phyloP scores from a whole-genome alignment of 495 filamentous ascomycete species.

The Penicillium alfredii region DNA sequence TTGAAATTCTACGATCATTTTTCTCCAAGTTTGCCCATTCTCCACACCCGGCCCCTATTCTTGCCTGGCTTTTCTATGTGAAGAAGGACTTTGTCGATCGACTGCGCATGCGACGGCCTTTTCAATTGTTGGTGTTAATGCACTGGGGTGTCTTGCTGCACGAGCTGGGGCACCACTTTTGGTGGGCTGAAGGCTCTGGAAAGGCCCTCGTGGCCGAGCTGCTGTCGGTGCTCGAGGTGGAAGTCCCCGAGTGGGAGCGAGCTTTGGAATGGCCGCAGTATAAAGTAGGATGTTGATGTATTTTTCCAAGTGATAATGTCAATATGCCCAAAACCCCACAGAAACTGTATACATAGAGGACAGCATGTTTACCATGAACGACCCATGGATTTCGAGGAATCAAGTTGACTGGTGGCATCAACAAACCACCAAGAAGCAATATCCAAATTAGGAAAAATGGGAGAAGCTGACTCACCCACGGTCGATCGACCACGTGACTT shows the following conservation, averaged over 20 bases:
- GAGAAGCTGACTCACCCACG: too few relatives aligned
- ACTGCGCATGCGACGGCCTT: constrained; percentile 17
- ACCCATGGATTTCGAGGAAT: too few relatives aligned
- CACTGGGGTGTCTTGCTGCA: constrained; percentile 25
- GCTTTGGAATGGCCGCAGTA: constrained; percentile 19
- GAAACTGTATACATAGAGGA: too few relatives aligned
- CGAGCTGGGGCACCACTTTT: constrained; percentile 18
- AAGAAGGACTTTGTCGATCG: constrained; percentile 23
- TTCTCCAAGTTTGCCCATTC: constrained; percentile 18
- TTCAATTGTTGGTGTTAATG: constrained; percentile 23
- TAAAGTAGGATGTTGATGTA: constrained; percentile 9
- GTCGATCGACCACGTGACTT: too few relatives aligned
- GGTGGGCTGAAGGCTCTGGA: constrained; percentile 26
- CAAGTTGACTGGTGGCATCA: too few relatives aligned
- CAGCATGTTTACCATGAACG: too few relatives aligned
- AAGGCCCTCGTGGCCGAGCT: constrained; percentile 23
- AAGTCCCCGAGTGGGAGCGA: constrained; percentile 16
- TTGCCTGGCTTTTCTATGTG: constrained; percentile 26
- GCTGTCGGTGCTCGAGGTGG: constrained; percentile 2
- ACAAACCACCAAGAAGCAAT: too few relatives aligned
- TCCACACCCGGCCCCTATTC: constrained; percentile 17
- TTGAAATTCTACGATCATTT: constrained; percentile 20
- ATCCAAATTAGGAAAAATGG: too few relatives aligned
- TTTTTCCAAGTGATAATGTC: too few relatives aligned
- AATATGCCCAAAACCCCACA: too few relatives aligned